Evolutionary conservation across 1,139 yeast species (phyloP), one percentile per base, ranked within the genome.

Genomic region (Geotrichum fermentans): DNA sequence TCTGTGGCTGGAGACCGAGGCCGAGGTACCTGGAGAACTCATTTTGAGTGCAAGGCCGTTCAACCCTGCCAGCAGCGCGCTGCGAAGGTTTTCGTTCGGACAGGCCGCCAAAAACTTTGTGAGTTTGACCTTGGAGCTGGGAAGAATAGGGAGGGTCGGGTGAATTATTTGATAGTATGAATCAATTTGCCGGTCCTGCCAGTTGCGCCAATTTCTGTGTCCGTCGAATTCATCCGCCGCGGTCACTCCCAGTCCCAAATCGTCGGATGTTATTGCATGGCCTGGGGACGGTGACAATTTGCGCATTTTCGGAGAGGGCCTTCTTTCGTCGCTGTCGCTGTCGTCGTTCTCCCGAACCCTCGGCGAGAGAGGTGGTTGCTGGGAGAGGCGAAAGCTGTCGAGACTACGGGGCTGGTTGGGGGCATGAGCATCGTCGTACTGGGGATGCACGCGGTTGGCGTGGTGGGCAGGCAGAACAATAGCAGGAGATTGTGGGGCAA

Each of bases 141-240:
- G 71, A 36, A 71, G 60, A 20, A 71, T 52, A 4, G 74, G 74
- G 47, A 70, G 57, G 11, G 66, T 58, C 7, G 71, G 70, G 52
- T 71, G 74, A 47, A 69, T 61, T 35, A 59, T 57, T 50, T 63
- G 62, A 55, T 69, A 71, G 54, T 71, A 71, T 28, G 60, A 55
- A 53, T 67, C 71, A 40, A 71, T 60, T 34, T 58, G 61, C 17
- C 61, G 57, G 37, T 68, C 70, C 51, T 65, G 65, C 64, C 68
- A 63, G 26, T 61, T 36, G 28, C 10, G 28, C 39, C 39, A 36
- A 24, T 10, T 10, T n/a, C n/a, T n/a, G n/a, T n/a, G n/a, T n/a
- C n/a, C n/a, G n/a, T n/a, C n/a, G n/a, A n/a, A n/a, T n/a, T n/a
- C n/a, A n/a, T n/a, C n/a, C n/a, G n/a, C n/a, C n/a, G n/a, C n/a